Percentiles rank a stretch among this genome's conserved stretches.
Conservation (phyloP, 2,329 filamentous ascomycete species). For the Diaporthe sp. region DNA sequence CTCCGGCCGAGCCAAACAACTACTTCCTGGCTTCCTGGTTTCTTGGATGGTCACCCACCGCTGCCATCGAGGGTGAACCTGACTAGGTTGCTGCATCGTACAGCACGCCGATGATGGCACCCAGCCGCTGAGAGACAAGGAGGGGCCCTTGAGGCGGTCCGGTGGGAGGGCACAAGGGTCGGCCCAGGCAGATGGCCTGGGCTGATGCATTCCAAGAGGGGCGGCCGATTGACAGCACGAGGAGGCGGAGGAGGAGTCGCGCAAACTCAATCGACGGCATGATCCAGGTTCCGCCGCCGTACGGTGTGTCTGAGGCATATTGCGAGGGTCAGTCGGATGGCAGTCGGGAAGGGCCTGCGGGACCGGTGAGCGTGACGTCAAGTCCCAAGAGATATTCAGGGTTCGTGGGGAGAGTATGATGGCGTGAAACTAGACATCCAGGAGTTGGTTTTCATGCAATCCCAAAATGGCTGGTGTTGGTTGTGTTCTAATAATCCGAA, state of each 20-base stretch:
- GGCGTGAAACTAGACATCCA: slow-evolving; percentile 33
- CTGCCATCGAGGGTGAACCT: slow-evolving; percentile 18
- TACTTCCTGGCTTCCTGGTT: slow-evolving; percentile 4
- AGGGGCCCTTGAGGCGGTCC: slow-evolving; percentile 5
- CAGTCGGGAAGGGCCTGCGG: slow-evolving; percentile 31
- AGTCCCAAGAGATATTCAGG: not conserved
- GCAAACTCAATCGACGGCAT: slow-evolving; percentile 33
- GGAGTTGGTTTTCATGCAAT: slow-evolving; percentile 33
- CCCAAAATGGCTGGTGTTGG: slow-evolving; percentile 23
- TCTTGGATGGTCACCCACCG: not conserved
- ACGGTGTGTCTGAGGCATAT: slow-evolving; percentile 25
- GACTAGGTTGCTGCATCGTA: slow-evolving; percentile 1
- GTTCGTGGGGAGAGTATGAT: slow-evolving; percentile 18
- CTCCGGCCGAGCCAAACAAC: slow-evolving; percentile 20
- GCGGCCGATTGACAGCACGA: slow-evolving; percentile 12
- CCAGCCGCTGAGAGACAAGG: slow-evolving; percentile 31
- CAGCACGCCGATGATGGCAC: slow-evolving; percentile 13
- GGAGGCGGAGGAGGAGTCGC: slow-evolving; percentile 9
- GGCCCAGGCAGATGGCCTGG: slow-evolving; percentile 13
- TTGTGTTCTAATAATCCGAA: slow-evolving; percentile 8
- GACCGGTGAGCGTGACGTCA: slow-evolving; percentile 30
- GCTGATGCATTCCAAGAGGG: slow-evolving; percentile 27
- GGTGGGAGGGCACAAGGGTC: slow-evolving; percentile 3
- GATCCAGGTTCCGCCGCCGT: slow-evolving; percentile 7
- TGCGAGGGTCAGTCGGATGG: slow-evolving; percentile 19